Conservation (phyloP, 2,329 filamentous ascomycete genomes). For the Diaporthe caulivora region DNA sequence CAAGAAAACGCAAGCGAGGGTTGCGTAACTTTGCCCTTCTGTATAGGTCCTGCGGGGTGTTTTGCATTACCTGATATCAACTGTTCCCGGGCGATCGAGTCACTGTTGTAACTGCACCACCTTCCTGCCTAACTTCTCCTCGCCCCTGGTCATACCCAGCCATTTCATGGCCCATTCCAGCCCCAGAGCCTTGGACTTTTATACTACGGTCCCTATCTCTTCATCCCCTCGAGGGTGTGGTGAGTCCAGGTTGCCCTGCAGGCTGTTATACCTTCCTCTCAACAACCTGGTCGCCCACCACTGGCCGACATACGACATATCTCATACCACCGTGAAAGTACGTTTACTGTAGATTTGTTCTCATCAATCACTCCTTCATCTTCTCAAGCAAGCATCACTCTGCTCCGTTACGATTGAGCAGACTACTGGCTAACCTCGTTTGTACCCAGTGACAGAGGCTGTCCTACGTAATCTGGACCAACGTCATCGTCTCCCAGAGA, state of each 20-base stretch:
- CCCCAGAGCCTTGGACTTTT: not conserved
- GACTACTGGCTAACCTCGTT: not conserved
- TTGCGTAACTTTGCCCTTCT: not conserved
- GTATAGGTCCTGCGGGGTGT: not conserved
- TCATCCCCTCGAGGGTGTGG: not conserved
- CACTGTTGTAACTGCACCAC: conserved; percentile 3
- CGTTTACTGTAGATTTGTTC: not conserved
- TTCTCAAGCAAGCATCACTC: no score
- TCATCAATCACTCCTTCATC: no score
- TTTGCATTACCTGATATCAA: conserved; percentile 29
- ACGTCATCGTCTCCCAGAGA: no score
- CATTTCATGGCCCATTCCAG: not conserved
- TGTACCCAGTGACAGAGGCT: not conserved
- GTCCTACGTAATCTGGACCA: not conserved
- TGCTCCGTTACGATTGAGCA: no score
- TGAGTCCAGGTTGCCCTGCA: no score
- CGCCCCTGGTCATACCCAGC: not conserved
- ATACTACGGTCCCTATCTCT: not conserved
- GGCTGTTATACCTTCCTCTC: not conserved
- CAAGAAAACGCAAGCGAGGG: not conserved
- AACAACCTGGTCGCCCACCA: not conserved
- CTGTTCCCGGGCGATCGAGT: not conserved
- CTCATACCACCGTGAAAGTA: not conserved
- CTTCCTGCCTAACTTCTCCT: not conserved
- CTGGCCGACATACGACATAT: not conserved